phyloP scores from a whole-genome alignment of 768 basidiomycete genomes.

The Amanita rubescens region DNA sequence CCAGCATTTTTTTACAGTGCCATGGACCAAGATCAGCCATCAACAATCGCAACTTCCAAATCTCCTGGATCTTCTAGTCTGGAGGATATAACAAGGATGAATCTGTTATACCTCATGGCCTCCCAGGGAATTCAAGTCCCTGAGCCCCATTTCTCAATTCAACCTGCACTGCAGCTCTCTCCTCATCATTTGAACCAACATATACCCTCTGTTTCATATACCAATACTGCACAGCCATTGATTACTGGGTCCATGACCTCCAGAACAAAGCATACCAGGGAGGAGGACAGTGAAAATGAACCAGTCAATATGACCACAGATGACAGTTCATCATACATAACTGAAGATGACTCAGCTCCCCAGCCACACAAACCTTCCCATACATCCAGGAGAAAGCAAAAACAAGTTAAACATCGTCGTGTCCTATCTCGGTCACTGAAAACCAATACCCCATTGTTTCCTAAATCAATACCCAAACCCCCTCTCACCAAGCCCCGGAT shows the following conservation, averaged over 20 bases:
- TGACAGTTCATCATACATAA: background rate
- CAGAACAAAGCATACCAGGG: background rate
- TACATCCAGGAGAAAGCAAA: background rate
- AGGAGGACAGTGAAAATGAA: background rate
- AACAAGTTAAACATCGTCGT: background rate
- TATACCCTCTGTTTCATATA: background rate
- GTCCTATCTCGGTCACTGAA: background rate
- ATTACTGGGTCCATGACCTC: no score
- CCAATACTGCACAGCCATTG: background rate
- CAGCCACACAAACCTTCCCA: background rate
- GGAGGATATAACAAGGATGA: constrained; percentile 2
- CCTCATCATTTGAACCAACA: background rate
- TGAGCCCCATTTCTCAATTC: background rate
- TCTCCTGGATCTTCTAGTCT: background rate
- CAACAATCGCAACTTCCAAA: background rate
- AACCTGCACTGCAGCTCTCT: background rate
- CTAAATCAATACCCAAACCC: background rate
- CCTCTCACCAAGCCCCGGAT: background rate
- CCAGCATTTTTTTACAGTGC: background rate
- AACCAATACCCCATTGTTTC: background rate
- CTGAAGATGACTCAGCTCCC: background rate
- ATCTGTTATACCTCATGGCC: background rate
- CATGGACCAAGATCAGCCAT: background rate
- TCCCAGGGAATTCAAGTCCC: background rate
- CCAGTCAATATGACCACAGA: background rate